phyloP scores from a whole-genome alignment of 2,329 filamentous ascomycete genomes.

The Pezicula radicicola region DNA sequence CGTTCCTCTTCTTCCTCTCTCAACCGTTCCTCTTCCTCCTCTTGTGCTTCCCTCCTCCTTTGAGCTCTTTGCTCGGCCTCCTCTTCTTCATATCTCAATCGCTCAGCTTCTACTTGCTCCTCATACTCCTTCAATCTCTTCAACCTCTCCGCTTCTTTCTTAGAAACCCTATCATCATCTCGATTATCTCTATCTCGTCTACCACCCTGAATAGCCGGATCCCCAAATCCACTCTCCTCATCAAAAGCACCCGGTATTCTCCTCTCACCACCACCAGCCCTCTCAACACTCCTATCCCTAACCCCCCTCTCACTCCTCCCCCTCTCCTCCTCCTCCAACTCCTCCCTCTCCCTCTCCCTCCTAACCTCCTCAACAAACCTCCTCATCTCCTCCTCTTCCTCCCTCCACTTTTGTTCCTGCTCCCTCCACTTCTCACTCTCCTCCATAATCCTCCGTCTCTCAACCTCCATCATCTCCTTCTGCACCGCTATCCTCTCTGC shows the following conservation, averaged over 20 bases:
- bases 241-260: not conserved
- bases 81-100: not conserved
- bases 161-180: too few relatives aligned
- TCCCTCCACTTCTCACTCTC: constrained; percentile 9
- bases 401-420: constrained; percentile 7
- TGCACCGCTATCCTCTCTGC: constrained; percentile 8
- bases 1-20: constrained; percentile 6
- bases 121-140: too few relatives aligned
- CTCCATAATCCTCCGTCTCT: constrained; percentile 12
- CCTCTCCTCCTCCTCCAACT: not conserved
- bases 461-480: constrained; percentile 13
- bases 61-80: constrained; percentile 4
- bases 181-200: too few relatives aligned
- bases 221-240: not conserved
- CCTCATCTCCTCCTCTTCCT: constrained; percentile 12
- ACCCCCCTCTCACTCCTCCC: not conserved
- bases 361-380: constrained; percentile 6
- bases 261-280: too few relatives aligned
- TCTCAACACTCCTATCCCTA: too few relatives aligned
- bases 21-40: constrained; percentile 6
- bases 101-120: too few relatives aligned
- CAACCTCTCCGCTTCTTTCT: too few relatives aligned
- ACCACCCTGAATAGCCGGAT: too few relatives aligned
- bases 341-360: not conserved
- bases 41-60: not conserved